Base-by-base conservation (phyloP, 306 rosid genomes). In the Herpetospermum pedunculosum region DNA sequence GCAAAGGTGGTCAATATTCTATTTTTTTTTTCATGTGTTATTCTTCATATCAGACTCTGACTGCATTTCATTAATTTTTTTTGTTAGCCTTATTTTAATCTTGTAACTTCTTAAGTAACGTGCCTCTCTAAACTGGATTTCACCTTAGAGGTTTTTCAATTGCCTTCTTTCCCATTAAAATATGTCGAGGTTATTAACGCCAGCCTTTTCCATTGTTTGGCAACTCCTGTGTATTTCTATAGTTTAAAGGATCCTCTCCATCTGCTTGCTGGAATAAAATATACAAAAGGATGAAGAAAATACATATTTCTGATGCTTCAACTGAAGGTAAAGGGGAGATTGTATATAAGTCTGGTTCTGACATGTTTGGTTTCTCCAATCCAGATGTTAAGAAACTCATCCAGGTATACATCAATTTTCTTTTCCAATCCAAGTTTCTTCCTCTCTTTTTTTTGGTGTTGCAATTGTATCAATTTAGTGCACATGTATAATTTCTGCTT, bases 351-450 rank as follows among this genome's bases (percentile, higher is more conserved):
- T 85, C 98, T 43, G 98, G 98, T 43, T 84, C 98, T 73, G 84
- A 89, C 63, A 94, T 94, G 98, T 94, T 94, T 73, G 98, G 98
- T 43, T 91, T 94, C 88, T 89, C 92, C 75, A 84, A 79, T 81
- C 88, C 95, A 41, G 83, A 86, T 80, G 96, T 94, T 62, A 81
- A 81, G 80, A 91, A 91, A 84, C 96, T 89, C 67, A 84, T 94
- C 69, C 77, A 82, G 97, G 98, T 93, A 77, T 76, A 30, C 79
- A 32, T 78, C 57, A 30, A 54, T 35, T 73, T 37, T 21, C 23
- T 50, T 32, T 26, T 19, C 29, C 18, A 29, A 12, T 14, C 47
- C 14, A 32, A 63, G 1, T 76, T 78, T 77, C 37, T 53, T 64
- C 58, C 15, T 60, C 28, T 12, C 59, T 19, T 18, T 62, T 37